Conservation (phyloP, 169 alveolate genomes). For the Plasmodium gonderi region DNA sequence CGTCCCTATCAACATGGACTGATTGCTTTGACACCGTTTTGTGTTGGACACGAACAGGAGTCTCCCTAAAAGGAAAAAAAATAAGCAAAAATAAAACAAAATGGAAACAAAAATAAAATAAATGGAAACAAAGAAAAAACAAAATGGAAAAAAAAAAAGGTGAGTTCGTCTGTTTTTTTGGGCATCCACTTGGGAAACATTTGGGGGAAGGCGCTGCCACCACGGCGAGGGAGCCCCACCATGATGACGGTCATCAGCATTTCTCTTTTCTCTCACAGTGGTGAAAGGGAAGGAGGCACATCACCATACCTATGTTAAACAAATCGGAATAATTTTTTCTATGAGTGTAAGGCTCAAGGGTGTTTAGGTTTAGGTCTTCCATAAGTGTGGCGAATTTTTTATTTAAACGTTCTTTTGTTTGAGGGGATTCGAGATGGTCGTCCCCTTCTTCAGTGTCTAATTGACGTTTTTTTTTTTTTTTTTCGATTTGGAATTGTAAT, state of each 20-base stretch:
- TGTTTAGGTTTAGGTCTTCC: slow-evolving; percentile 20
- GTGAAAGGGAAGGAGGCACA: too few relatives aligned
- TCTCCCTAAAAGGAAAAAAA: slow-evolving; percentile 12
- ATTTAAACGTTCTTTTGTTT: too few relatives aligned
- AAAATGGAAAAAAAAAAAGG: not conserved
- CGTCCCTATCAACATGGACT: slow-evolving; percentile 60
- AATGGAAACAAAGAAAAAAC: not conserved
- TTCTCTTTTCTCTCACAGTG: not conserved
- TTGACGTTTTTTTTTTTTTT: slow-evolving; percentile 20
- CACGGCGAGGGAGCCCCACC: not conserved
- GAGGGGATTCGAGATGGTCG: not conserved
- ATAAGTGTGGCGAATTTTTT: slow-evolving; percentile 6
- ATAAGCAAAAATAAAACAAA: not conserved
- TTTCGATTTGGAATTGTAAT: slow-evolving; percentile 27
- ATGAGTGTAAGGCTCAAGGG: not conserved
- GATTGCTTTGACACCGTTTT: slow-evolving; percentile 59
- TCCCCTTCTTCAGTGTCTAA: slow-evolving; percentile 1
- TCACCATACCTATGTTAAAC: slow-evolving; percentile 29
- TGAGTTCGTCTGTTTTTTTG: not conserved
- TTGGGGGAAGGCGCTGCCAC: not conserved
- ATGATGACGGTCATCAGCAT: not conserved
- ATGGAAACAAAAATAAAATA: not conserved
- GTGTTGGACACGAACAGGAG: slow-evolving; percentile 48
- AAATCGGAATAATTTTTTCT: slow-evolving; percentile 57
- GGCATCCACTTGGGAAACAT: not conserved